These are phyloP conservation scores for Chaetomiaceae sp. DNA, from an alignment of 2,329 filamentous ascomycete species.

Conservation along the genomic window DNA sequence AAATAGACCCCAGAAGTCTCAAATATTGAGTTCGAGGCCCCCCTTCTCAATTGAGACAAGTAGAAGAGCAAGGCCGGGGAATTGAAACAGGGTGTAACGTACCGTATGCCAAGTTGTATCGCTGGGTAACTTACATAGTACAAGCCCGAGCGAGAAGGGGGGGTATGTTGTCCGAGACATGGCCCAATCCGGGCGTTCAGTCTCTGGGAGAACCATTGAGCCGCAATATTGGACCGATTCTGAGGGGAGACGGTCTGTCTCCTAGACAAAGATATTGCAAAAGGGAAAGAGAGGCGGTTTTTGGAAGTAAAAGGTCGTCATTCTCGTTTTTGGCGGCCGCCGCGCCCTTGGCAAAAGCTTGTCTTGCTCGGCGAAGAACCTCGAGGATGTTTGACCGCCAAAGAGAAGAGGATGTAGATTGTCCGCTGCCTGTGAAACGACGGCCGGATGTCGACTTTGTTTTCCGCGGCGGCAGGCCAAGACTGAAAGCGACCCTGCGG, in stretches of 20 bases:
- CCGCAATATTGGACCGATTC: neutral
- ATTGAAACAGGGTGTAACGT: neutral
- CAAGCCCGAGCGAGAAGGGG: too few relatives aligned
- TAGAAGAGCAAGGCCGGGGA: too few relatives aligned
- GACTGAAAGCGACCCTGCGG: neutral
- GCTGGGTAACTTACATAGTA: neutral
- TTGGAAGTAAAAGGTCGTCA: too few relatives aligned
- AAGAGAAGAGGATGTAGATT: neutral
- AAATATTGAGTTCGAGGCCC: too few relatives aligned
- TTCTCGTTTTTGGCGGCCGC: conserved; percentile 8
- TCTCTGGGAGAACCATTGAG: neutral
- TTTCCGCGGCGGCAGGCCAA: conserved; percentile 18
- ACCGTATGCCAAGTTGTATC: neutral
- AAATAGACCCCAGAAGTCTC: too few relatives aligned
- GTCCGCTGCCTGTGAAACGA: neutral
- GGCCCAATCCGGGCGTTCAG: neutral
- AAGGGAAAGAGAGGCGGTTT: too few relatives aligned
- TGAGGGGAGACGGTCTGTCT: too few relatives aligned
- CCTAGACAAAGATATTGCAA: too few relatives aligned
- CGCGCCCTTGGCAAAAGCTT: conserved; percentile 27
- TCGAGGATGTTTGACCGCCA: neutral
- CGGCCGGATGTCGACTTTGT: conserved; percentile 13
- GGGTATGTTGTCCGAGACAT: neutral
- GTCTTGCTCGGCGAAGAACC: conserved; percentile 6
- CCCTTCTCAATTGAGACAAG: too few relatives aligned